phyloP scores from a whole-genome alignment of 2,329 filamentous ascomycete genomes.

The Cylindrodendrum hubeiense region DNA sequence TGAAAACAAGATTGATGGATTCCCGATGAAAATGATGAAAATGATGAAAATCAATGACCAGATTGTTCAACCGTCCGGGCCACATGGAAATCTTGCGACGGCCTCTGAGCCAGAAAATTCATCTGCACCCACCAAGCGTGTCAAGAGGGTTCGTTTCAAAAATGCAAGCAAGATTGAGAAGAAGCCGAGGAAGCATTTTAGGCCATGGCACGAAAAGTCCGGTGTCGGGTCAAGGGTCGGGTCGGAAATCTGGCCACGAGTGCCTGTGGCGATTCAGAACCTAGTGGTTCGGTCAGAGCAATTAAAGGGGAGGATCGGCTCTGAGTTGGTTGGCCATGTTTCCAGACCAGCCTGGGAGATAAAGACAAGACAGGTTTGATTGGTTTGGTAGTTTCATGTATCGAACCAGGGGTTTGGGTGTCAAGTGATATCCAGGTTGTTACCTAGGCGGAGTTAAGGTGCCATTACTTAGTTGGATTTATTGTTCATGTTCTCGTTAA shows the following conservation, averaged over 20 bases:
- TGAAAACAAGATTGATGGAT: too few species aligned
- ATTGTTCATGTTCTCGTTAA: neutral
- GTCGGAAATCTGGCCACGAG: conserved; percentile 7
- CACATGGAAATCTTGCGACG: too few species aligned
- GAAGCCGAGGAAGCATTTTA: neutral
- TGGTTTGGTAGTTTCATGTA: neutral
- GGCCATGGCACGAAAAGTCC: neutral
- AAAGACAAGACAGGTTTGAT: neutral
- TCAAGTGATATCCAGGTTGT: conserved; percentile 11
- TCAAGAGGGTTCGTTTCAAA: neutral
- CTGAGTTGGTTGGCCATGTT: conserved; percentile 4
- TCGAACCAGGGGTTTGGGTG: neutral
- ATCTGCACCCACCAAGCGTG: neutral
- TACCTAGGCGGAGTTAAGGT: conserved; percentile 2
- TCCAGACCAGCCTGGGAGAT: neutral
- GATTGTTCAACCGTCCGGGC: neutral
- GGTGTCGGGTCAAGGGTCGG: conserved; percentile 9
- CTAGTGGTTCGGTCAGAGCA: conserved; percentile 26
- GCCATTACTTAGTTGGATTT: neutral
- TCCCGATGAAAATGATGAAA: too few species aligned
- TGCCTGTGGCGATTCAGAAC: conserved; percentile 40
- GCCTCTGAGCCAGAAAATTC: neutral
- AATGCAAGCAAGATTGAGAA: neutral
- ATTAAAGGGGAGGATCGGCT: conserved; percentile 28
- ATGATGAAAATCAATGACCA: too few species aligned